A percentile compares a stretch with the other conserved stretches of the same genome.
phyloP scores from a whole-genome alignment of 1,139 yeast genomes.

The Saccharomyces hybrid region DNA sequence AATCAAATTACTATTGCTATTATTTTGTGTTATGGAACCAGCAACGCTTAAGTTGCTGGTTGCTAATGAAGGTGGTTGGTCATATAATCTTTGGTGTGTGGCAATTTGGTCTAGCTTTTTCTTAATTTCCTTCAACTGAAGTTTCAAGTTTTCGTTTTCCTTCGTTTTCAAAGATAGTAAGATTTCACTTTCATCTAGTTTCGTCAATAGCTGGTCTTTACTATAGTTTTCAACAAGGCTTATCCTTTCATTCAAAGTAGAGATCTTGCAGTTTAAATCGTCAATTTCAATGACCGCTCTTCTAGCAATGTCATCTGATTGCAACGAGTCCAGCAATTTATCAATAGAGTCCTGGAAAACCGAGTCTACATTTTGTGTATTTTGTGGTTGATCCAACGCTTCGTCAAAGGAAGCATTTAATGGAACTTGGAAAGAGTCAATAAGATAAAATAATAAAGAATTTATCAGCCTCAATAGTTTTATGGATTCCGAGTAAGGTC shows the following conservation, averaged over 20 bases:
- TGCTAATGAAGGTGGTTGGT: constrained; percentile 1
- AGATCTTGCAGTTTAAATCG: constrained; percentile 47
- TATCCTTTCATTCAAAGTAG: constrained; percentile 39
- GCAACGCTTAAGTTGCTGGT: not conserved
- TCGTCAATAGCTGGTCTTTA: constrained; percentile 39
- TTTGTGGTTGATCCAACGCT: not conserved
- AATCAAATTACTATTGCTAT: not conserved
- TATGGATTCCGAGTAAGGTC: constrained; percentile 17
- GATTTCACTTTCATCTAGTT: constrained; percentile 41
- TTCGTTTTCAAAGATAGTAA: constrained; percentile 6
- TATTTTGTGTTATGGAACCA: not conserved
- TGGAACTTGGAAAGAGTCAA: not conserved
- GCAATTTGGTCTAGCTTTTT: constrained; percentile 67
- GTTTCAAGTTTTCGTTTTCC: constrained; percentile 34
- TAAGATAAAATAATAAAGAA: not conserved
- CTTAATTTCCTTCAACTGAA: constrained; percentile 53
- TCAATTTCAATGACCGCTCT: constrained; percentile 66
- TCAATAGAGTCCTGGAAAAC: constrained; percentile 71
- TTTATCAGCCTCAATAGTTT: constrained; percentile 29
- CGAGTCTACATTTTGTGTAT: not conserved
- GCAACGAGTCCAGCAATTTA: constrained; percentile 58
- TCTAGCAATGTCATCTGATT: constrained; percentile 78
- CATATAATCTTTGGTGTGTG: constrained; percentile 20
- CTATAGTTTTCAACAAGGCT: constrained; percentile 65
- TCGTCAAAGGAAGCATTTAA: not conserved